Evolutionary conservation across 148 eudicot species (phyloP), one percentile per base, ranked within the genome.

Genomic region (Amaranthus cruentus): DNA sequence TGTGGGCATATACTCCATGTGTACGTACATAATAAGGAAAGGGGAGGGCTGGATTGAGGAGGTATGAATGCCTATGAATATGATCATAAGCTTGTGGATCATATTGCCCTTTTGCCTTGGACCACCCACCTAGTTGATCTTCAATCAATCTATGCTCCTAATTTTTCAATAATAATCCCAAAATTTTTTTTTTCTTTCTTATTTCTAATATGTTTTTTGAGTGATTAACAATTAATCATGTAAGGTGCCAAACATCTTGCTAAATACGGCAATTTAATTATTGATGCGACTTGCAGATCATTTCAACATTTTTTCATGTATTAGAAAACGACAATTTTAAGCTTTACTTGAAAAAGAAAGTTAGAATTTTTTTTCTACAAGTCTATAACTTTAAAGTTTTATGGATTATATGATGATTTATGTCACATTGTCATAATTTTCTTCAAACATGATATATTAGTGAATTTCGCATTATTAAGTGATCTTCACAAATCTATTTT

Each of bases 51-150:
- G 47, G 43, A 6, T 28, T 43, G 9, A 64, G 8, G 6, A 12
- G 18, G 38, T 28, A 42, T 28, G 28, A 43, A 58, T 58, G 62
- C 4, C 6, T 5, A 60, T 60, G 3, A 73, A 58, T 52, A 55
- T 50, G 66, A 59, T 78, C 81, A 61, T 61, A 48, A 73, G 77
- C 65, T 78, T 78, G 81, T 78, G 81, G 73, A 78, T 78, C 73
- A 67, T 46, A 73, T 47, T 47, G 52, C 62, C 49, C 70, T 61
- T 28, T 59, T 66, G 50, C 12, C 4, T 7, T 13, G 81, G 77
- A 78, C 81, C 77, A 78, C 73, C 51, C 64, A 48, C 59, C 66
- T 77, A 68, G 57, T 76, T 47, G 43, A 55, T 62, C 69, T 47
- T 9, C 7, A 44, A 2, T 52, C 54, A 52, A 70, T 42, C 15